These are phyloP conservation scores for Tolypocladium guangdongense DNA, from an alignment of 2,329 filamentous ascomycete genomes.

Conservation along the genomic window DNA sequence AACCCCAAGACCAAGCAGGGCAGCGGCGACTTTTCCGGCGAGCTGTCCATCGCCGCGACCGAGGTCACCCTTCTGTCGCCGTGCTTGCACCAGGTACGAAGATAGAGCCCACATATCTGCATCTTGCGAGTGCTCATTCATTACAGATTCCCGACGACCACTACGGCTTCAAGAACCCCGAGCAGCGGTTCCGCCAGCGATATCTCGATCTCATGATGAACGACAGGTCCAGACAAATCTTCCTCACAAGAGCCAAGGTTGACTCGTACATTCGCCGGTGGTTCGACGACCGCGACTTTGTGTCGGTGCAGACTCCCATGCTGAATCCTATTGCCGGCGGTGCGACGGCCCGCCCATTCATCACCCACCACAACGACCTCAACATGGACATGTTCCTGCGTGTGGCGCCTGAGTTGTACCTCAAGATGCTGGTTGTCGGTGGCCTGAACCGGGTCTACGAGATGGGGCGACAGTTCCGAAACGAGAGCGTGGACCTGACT, in stretches of 20 bases:
- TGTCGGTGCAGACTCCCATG: slow-evolving; percentile 95
- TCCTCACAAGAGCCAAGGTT: slow-evolving; percentile 79
- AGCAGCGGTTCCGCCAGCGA: slow-evolving; percentile 84
- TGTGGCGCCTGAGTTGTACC: slow-evolving; percentile 87
- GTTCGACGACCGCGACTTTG: slow-evolving; percentile 79
- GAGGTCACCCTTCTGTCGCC: slow-evolving; percentile 81
- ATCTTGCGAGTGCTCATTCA: slow-evolving; percentile 24
- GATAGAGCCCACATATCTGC: rapidly evolving
- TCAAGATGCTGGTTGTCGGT: slow-evolving; percentile 93
- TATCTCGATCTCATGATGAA: slow-evolving; percentile 98
- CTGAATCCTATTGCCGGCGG: slow-evolving; percentile 94
- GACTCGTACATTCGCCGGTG: slow-evolving; percentile 79
- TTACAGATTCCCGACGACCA: slow-evolving; percentile 61
- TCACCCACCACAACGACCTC: slow-evolving; percentile 91
- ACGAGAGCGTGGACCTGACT: slow-evolving; percentile 63
- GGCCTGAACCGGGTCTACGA: slow-evolving; percentile 93
- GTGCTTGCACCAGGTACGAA: slow-evolving; percentile 57
- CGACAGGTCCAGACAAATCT: slow-evolving; percentile 69
- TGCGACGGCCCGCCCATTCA: slow-evolving; percentile 86
- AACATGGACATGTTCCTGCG: slow-evolving; percentile 93
- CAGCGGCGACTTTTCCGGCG: slow-evolving; percentile 55
- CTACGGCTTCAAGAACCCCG: slow-evolving; percentile 91
- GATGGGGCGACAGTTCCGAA: slow-evolving; percentile 89
- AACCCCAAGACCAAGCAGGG: slow-evolving; percentile 82
- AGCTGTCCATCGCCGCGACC: slow-evolving; percentile 86